phyloP scores from a whole-genome alignment of 495 filamentous ascomycete species.

The Tuber umbilicatum region DNA sequence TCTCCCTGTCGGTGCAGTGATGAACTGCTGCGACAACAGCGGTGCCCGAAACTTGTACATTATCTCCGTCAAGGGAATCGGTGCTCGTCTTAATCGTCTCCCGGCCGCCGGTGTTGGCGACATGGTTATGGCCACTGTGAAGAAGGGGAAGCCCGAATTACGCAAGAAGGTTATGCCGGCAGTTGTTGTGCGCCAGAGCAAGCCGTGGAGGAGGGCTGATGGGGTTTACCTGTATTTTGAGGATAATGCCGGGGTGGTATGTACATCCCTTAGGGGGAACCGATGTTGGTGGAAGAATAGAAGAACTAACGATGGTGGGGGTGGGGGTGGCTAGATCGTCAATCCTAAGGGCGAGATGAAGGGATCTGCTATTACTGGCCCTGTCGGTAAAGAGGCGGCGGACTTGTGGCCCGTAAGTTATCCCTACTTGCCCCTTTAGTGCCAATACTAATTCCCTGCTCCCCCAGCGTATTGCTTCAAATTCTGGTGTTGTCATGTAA shows the following conservation, averaged over 20 bases:
- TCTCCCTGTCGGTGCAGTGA: slow-evolving; percentile 94
- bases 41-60: slow-evolving; percentile 99
- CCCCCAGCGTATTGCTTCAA: slow-evolving; percentile 95
- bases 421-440: slow-evolving; percentile 1
- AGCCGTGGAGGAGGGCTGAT: slow-evolving; percentile 96
- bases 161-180: slow-evolving; percentile 99
- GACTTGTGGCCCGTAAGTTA: slow-evolving; percentile 94
- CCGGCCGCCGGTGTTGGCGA: slow-evolving; percentile 97
- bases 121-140: slow-evolving; percentile 99
- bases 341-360: slow-evolving; percentile 99
- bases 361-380: slow-evolving; percentile 97
- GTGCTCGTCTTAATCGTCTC: slow-evolving; percentile 95
- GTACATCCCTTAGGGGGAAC: slow-evolving; percentile 43
- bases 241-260: slow-evolving; percentile 97
- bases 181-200: slow-evolving; percentile 94
- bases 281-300: background rate
- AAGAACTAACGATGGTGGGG: slow-evolving; percentile 16
- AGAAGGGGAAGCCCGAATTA: slow-evolving; percentile 99
- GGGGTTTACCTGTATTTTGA: slow-evolving; percentile 99
- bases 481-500: slow-evolving; percentile 99
- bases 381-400: slow-evolving; percentile 98
- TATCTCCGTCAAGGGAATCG: slow-evolving; percentile 99
- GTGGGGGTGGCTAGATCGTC: slow-evolving; percentile 67
- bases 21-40: slow-evolving; percentile 97
- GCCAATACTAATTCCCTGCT: background rate